phyloP scores from a whole-genome alignment of 2,329 filamentous ascomycete genomes.

The Periglandula ipomoeae region DNA sequence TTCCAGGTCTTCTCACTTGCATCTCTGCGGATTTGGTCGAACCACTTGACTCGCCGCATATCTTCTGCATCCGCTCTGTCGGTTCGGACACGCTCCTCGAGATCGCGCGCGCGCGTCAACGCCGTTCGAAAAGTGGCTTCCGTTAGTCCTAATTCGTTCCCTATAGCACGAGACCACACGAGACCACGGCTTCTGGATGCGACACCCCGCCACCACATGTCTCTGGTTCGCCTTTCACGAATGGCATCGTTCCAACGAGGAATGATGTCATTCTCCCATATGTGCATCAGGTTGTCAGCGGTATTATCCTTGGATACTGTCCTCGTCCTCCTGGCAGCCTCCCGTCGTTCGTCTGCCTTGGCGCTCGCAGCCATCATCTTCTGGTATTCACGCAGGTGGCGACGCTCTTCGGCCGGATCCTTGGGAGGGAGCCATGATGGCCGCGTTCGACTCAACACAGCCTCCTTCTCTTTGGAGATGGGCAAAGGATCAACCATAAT shows the following conservation, averaged over 20 bases:
- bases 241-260: constrained; percentile 69
- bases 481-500: constrained; percentile 80
- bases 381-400: constrained; percentile 78
- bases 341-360: constrained; percentile 51
- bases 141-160: constrained; percentile 62
- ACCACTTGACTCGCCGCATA: constrained; percentile 47
- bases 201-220: constrained; percentile 77
- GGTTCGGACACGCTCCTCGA: constrained; percentile 46
- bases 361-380: constrained; percentile 64
- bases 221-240: constrained; percentile 57
- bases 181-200: constrained; percentile 59
- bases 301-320: constrained; percentile 45
- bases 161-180: constrained; percentile 64
- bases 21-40: constrained; percentile 55
- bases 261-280: constrained; percentile 71
- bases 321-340: constrained; percentile 41
- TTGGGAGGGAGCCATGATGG: constrained; percentile 82
- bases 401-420: constrained; percentile 81
- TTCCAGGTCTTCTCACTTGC: constrained; percentile 56
- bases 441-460: constrained; percentile 68
- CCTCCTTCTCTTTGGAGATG: constrained; percentile 79
- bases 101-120: constrained; percentile 53
- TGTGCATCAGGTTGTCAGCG: constrained; percentile 43
- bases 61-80: constrained; percentile 46
- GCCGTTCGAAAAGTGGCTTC: constrained; percentile 62